Evolutionary conservation across 2,329 filamentous ascomycete species (phyloP), one percentile per base, ranked within the genome.

Genomic region (Botryotinia calthae): DNA sequence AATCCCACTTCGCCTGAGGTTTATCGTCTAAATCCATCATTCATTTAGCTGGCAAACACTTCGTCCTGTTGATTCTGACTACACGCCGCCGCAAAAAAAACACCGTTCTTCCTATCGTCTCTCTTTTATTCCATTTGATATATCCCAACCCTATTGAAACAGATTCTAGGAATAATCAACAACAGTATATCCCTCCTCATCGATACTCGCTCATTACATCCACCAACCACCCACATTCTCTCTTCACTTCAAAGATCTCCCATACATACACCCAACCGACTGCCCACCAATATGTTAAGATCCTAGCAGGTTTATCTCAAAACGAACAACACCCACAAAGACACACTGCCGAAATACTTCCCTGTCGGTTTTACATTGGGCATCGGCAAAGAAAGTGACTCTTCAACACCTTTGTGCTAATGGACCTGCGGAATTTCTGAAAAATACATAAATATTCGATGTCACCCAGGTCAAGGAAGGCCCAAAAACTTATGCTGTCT

Each of bases 401-500:
- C 22, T 54, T 56, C 46, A 25, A 42, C 10, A 51, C 18, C n/a
- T 54, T 56, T 44, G 25, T 34, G 51, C 54, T 44, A 28, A 65
- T 64, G 69, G 44, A 64, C 58, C n/a, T n/a, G 59, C 42, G 69
- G 20, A 71, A 22, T 22, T 22, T 44, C 4, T 51, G 44, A 71
- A 48, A n/a, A 51, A 63, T 64, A 64, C 69, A 56, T 42, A 64
- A 64, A 37, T 34, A 44, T 42, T 42, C 62, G 40, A 72, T 67
- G 64, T 59, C n/a, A 44, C 28, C 34, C 54, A 59, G 63, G 31
- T 56, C 62, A 46, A 69, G 51, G 28, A 72, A 72, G 63, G 54
- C 44, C 62, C 63, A 68, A 72, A 72, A 72, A 68, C 51, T 72
- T 54, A 72, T 72, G 62, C 44, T 63, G 16, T 42, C 59, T 71